These are phyloP conservation scores for Hypoxylon crocopeplum DNA, from an alignment of 495 filamentous ascomycete species.

Conservation along the genomic window DNA sequence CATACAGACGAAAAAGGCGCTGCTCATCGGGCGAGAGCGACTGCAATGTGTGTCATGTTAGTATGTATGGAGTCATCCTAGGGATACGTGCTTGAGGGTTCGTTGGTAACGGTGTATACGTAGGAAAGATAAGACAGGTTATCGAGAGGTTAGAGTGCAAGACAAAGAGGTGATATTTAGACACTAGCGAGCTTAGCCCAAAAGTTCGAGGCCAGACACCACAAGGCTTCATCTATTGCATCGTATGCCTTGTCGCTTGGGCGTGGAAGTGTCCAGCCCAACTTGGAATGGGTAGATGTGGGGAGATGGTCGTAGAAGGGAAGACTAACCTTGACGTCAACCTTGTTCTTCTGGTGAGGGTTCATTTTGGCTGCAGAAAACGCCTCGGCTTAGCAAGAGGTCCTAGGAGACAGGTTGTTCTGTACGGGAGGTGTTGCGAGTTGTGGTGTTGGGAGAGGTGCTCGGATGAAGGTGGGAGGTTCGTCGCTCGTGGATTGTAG, in stretches of 20 bases:
- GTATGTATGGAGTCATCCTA: constrained; percentile 21
- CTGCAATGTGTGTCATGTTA: constrained; percentile 51
- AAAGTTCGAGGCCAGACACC: background rate
- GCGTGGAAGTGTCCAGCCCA: constrained; percentile 15
- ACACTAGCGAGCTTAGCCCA: background rate
- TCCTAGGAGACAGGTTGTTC: constrained; percentile 9
- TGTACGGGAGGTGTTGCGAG: constrained; percentile 21
- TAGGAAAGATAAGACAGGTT: background rate
- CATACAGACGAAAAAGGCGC: constrained; percentile 93
- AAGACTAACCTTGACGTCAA: constrained; percentile 85
- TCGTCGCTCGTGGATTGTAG: constrained; percentile 1
- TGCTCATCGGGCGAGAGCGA: constrained; percentile 90
- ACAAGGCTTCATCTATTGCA: background rate
- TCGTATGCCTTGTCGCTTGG: constrained; percentile 9
- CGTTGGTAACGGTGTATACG: constrained; percentile 16
- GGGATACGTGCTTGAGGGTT: background rate
- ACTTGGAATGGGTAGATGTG: constrained; percentile 13
- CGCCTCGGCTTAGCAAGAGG: constrained; percentile 17
- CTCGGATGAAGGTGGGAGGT: constrained; percentile 24
- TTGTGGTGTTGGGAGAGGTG: constrained; percentile 17
- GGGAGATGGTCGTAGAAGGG: constrained; percentile 8
- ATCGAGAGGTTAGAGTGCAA: background rate
- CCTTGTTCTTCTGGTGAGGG: constrained; percentile 95
- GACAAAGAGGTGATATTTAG: constrained; percentile 21
- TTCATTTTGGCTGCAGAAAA: constrained; percentile 69